Base-by-base conservation (phyloP, 176 grass and related monocot genomes). In the Dendrocalamus sinicus region DNA sequence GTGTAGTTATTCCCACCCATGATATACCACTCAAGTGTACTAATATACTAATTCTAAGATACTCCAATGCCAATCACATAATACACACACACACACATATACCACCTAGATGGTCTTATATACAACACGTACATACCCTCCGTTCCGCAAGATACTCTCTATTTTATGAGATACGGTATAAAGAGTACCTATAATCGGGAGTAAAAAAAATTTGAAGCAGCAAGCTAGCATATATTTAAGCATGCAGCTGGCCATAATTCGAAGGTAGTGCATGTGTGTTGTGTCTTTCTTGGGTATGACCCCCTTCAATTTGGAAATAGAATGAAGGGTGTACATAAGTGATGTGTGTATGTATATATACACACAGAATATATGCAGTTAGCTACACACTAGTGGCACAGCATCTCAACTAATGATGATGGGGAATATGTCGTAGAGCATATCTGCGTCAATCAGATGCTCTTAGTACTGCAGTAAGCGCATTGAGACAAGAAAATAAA, bases 381-480 rank as follows among this genome's bases (percentile, higher is more conserved):
- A 78, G 58, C 61, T 30, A 64, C 12, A 64, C 12, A 63, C 61
- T 7, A 64, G 58, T 30, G 40, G n/a, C 39, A 62, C 76, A 57
- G 17, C 32, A 3, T n/a, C 35, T 70, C 64, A 54, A 26, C 8
- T 40, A 70, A 39, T 39, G 37, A 43, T 70, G 26, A 80, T 16
- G 62, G 41, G 65, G 32, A 43, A 70, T 41, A 81, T 37, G 32
- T 4, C 32, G 61, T 43, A 67, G 24, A 66, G 47, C 20, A n/a
- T 73, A 48, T 80, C 50, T 45, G 23, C 64, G 59, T 85, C 82
- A 74, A 80, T 57, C 50, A 82, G 59, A 80, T 73, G 20, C 63
- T 23, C 19, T 22, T 17, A 74, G 11, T 54, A 55, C 83, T 16
- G 67, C 40, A 47, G 26, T 32, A 37, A 69, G 66, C 66, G 15